Evolutionary conservation across 257 asterid species (phyloP).

Genomic region (Solanum neorickii): DNA sequence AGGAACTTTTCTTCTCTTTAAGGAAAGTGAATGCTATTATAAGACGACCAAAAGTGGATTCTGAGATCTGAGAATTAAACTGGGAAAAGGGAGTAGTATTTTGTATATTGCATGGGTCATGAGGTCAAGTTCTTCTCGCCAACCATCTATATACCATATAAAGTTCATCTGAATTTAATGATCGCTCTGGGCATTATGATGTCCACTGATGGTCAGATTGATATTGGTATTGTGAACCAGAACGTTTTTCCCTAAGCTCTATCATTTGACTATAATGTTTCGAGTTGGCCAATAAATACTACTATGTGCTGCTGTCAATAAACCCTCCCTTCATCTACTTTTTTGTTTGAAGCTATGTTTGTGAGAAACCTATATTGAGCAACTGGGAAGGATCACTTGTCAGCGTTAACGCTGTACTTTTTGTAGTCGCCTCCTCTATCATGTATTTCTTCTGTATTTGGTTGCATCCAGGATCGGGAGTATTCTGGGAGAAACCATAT

Average conservation of each 20-base stretch:
- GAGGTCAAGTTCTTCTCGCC: neutral
- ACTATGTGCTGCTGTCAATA: neutral
- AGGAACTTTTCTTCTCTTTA: neutral
- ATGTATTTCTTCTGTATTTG: neutral
- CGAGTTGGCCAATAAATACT: neutral
- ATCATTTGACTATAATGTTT: neutral
- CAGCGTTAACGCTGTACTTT: neutral
- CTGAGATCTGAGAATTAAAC: neutral
- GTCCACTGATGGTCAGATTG: neutral
- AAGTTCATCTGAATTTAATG: neutral
- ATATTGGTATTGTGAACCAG: neutral
- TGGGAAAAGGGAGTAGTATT: neutral
- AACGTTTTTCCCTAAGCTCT: neutral
- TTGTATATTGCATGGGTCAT: neutral
- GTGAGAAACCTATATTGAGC: neutral
- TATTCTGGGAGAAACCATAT: neutral
- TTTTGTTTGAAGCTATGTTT: neutral
- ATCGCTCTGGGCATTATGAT: neutral
- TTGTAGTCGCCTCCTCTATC: neutral
- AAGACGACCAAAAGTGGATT: neutral
- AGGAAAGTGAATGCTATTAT: neutral
- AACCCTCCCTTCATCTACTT: neutral
- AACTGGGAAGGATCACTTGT: neutral
- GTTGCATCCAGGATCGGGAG: neutral
- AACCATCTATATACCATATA: neutral